Base-by-base conservation (phyloP, 1,284 basidiomycete species). In the Trametes sp. region DNA sequence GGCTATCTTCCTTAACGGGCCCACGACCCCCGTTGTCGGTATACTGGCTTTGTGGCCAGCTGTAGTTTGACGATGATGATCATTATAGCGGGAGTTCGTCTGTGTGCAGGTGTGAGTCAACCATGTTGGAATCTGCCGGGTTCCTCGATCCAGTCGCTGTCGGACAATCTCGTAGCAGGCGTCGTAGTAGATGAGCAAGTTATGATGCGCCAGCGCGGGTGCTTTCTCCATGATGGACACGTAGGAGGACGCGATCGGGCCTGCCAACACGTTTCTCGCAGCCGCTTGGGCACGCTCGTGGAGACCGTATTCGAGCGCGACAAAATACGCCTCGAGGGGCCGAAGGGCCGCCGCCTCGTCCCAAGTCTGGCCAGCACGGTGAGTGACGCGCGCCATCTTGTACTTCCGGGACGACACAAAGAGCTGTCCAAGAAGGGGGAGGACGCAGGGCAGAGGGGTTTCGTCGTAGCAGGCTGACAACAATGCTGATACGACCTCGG, bases 351-450 rank as follows among this genome's bases (percentile, higher is more conserved):
- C 42, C 6, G 2, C 42, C 5, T 31, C 11, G 29, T 54, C n/a
- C 53, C 53, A 44, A 11, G 53, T 29, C 11, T 2, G 21, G 11
- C 29, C 29, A 33, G n/a, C 16, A 9, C n/a, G 14, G 19, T 19
- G 19, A 9, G n/a, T 21, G 14, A 45, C 16, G 4, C 16, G 52
- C 26, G 63, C 56, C 65, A 70, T 68, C 44, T 53, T 44, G 48
- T 70, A 70, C 50, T 68, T 66, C n/a, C 56, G 44, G n/a, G 63
- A 57, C 1, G 63, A 63, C 21, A 9, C 26, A n/a, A 54, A 6
- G 8, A 45, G n/a, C 24, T 31, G 19, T 3, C 29, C 28, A 7
- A 45, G 28, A 16, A 4, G 13, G 9, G 31, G n/a, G 29, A 54
- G 28, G 41, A 9, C 21, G 8, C 3, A 4, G 1, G 53, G 41